Percentiles rank a stretch among this genome's conserved stretches.
These are phyloP conservation scores for Aspergillus amoenus DNA, from an alignment of 2,329 filamentous ascomycete species.

Conservation along the genomic window DNA sequence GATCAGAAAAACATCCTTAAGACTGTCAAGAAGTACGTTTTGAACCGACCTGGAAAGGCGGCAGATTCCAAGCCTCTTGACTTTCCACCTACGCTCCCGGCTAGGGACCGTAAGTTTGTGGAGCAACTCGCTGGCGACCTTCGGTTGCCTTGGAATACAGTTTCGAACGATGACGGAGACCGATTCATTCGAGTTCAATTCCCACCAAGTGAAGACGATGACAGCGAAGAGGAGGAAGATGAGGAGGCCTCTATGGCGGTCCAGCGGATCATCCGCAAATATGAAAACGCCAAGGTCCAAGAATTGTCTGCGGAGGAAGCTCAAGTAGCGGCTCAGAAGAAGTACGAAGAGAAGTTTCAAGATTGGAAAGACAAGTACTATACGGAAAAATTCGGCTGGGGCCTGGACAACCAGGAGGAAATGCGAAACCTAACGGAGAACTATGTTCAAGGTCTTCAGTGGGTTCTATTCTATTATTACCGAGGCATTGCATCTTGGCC, in stretches of 20 bases:
- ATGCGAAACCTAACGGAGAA: constrained; percentile 84
- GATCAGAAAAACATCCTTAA: constrained; percentile 80
- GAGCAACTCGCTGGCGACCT: constrained; percentile 77
- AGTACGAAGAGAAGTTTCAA: constrained; percentile 87
- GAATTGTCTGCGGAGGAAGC: constrained; percentile 78
- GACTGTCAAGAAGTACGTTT: constrained; percentile 78
- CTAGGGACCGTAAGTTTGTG: constrained; percentile 88
- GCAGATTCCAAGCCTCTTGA: constrained; percentile 60
- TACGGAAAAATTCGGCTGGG: constrained; percentile 85
- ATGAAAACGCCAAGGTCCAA: constrained; percentile 84
- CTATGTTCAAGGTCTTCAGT: constrained; percentile 95
- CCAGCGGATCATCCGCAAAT: constrained; percentile 80
- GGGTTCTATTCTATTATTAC: constrained; percentile 99
- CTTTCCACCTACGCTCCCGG: constrained; percentile 70
- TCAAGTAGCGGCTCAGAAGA: constrained; percentile 72
- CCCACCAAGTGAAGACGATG: constrained; percentile 50
- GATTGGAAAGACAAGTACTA: constrained; percentile 97
- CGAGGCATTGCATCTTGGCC: constrained; percentile 96
- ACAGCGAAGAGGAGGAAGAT: constrained; percentile 69
- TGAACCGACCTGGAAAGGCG: constrained; percentile 59
- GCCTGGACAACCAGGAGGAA: constrained; percentile 74
- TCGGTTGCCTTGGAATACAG: constrained; percentile 64
- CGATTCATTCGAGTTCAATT: constrained; percentile 65
- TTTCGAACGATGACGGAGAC: constrained; percentile 64
- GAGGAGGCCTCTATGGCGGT: constrained; percentile 83